These are phyloP conservation scores for Phytophthora capsici DNA, from an alignment of 352 stramenopile species.

Conservation along the genomic window DNA sequence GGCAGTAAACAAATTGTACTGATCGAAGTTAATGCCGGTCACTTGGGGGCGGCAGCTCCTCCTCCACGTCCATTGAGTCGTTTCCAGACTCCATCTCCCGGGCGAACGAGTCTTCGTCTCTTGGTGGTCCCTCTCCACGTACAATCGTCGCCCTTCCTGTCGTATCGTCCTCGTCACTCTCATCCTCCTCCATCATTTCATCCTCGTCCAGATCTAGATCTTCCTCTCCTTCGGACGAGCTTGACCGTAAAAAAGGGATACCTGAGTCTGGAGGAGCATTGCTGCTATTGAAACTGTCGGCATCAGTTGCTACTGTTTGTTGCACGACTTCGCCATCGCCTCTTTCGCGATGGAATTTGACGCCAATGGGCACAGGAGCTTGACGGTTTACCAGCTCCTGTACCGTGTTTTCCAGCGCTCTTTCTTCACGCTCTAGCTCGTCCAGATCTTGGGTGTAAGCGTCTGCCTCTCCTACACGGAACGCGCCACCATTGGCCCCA, in stretches of 20 bases:
- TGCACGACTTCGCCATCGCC: conserved; percentile 11
- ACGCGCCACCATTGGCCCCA: conserved; percentile 47
- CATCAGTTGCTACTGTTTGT: conserved; percentile 4
- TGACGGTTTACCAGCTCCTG: conserved; percentile 58
- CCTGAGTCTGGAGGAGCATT: conserved; percentile 11
- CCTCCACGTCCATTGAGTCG: conserved; percentile 53
- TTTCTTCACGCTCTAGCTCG: conserved; percentile 65
- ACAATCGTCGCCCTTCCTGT: conserved; percentile 36
- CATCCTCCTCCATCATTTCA: conserved; percentile 39
- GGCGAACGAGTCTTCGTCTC: conserved; percentile 40
- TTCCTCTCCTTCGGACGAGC: conserved; percentile 51
- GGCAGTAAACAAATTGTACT: neutral
- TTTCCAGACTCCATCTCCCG: conserved; percentile 43
- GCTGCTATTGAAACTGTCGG: conserved; percentile 3
- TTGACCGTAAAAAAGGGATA: conserved; percentile 23
- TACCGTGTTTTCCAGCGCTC: conserved; percentile 56
- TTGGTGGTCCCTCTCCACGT: conserved; percentile 27
- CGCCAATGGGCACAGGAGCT: conserved; percentile 58
- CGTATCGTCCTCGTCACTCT: conserved; percentile 30
- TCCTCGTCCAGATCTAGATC: conserved; percentile 50
- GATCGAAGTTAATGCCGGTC: conserved; percentile 19
- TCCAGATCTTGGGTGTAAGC: conserved; percentile 56
- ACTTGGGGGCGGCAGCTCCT: conserved; percentile 20
- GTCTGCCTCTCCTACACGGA: conserved; percentile 52
- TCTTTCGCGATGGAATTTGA: conserved; percentile 58